Evolutionary conservation across 768 basidiomycete genomes (phyloP).

Genomic region (Leccinellum rugosiceps): DNA sequence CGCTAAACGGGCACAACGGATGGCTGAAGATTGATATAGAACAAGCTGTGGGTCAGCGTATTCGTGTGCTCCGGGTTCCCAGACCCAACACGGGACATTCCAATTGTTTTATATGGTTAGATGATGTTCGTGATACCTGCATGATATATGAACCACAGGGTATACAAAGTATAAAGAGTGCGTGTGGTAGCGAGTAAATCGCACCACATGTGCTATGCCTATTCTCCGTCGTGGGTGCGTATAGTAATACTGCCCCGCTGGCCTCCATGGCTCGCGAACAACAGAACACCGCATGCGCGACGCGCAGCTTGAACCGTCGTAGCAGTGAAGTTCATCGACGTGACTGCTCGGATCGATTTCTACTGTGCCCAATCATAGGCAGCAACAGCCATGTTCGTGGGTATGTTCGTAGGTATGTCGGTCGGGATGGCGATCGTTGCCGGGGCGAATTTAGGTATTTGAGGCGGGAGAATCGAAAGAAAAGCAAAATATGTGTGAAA

Average conservation of each 20-base stretch:
- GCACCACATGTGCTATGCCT: neutral
- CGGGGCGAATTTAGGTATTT: too few relatives aligned
- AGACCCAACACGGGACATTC: slow-evolving; percentile 3
- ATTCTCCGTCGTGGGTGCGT: neutral
- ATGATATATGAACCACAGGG: slow-evolving; percentile 21
- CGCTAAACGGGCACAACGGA: slow-evolving; percentile 72
- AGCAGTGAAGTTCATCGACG: neutral
- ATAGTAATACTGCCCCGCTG: neutral
- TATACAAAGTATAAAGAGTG: too few relatives aligned
- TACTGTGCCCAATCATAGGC: neutral
- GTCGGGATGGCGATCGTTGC: too few relatives aligned
- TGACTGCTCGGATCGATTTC: neutral
- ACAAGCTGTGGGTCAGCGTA: neutral
- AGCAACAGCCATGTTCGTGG: neutral
- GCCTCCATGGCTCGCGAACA: neutral
- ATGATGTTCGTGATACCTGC: slow-evolving; percentile 13
- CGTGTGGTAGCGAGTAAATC: neutral
- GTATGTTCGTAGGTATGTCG: too few relatives aligned
- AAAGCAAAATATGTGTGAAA: too few relatives aligned
- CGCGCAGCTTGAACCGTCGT: neutral
- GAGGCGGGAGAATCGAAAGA: too few relatives aligned
- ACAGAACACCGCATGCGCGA: neutral
- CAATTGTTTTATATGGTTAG: slow-evolving; percentile 12
- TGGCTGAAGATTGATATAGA: slow-evolving; percentile 43
- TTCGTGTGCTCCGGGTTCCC: neutral